Evolutionary conservation across 176 grass and related monocot genomes (phyloP).

Genomic region (Bolboschoenus planiculmis): DNA sequence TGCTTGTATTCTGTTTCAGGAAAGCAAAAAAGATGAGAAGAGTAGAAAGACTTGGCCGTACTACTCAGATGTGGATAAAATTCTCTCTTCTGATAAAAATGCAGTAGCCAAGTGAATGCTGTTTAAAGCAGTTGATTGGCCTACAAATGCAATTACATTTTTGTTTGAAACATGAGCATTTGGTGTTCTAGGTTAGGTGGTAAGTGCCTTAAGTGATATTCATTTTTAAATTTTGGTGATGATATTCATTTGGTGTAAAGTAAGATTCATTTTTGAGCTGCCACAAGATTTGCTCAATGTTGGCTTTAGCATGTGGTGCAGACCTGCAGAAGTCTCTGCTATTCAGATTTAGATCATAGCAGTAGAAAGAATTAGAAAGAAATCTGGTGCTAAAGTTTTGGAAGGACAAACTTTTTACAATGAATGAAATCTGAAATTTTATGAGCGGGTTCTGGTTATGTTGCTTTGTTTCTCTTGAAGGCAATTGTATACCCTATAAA

Average conservation of each 20-base stretch:
- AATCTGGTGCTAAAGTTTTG: constrained; percentile 5
- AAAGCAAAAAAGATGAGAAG: constrained; percentile 64
- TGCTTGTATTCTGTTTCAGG: constrained; percentile 37
- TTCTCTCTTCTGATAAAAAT: constrained; percentile 50
- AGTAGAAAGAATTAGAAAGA: neutral
- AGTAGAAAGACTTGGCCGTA: constrained; percentile 59
- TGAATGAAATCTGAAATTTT: neutral
- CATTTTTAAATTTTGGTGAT: neutral
- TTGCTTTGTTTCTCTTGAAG: neutral
- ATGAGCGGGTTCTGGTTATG: neutral
- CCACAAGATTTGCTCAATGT: neutral
- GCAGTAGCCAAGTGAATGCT: constrained; percentile 45
- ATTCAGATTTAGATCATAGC: neutral
- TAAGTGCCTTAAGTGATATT: neutral
- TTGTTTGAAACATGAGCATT: neutral
- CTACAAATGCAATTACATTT: neutral
- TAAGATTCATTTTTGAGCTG: constrained; percentile 9
- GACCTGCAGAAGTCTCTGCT: neutral
- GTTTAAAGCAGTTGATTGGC: neutral
- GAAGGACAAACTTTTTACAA: neutral
- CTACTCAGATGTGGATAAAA: constrained; percentile 58
- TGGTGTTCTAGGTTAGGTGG: neutral
- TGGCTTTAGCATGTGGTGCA: neutral
- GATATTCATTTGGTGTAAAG: neutral
- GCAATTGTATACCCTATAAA: too few species aligned